Conservation (phyloP, 1,284 basidiomycete species). For the Trichosporon faecale region DNA sequence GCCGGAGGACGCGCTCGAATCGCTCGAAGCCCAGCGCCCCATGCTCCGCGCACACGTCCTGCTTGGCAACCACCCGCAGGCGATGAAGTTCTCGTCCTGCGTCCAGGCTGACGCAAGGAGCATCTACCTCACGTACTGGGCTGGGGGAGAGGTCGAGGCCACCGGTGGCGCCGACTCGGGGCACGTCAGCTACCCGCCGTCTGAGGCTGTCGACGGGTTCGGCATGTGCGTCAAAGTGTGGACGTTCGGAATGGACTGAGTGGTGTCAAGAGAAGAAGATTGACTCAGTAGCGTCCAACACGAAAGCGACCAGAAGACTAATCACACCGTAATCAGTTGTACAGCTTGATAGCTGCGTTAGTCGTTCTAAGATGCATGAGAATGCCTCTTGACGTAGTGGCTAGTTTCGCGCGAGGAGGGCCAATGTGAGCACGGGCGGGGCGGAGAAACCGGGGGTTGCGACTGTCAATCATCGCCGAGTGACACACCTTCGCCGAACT, state of each 20-base stretch:
- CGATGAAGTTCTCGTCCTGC: slow-evolving; percentile 30
- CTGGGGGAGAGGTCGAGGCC: slow-evolving; percentile 24
- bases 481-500: no score
- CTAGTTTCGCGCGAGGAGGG: no score
- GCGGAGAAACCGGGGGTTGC: no score
- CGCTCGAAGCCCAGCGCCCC: not conserved
- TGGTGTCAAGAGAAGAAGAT: not conserved
- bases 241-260: slow-evolving; percentile 29
- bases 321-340: no score
- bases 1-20: not conserved
- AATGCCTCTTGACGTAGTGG: no score
- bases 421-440: no score
- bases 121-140: slow-evolving; percentile 37
- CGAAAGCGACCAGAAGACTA: no score
- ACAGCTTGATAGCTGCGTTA: no score
- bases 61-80: slow-evolving; percentile 27
- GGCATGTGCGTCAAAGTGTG: slow-evolving; percentile 38
- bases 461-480: no score
- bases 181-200: slow-evolving; percentile 16
- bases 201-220: slow-evolving; percentile 20
- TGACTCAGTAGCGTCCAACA: no score
- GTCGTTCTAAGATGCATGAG: no score
- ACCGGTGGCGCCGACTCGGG: not conserved
- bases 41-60: slow-evolving; percentile 24
- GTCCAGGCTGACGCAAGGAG: slow-evolving; percentile 36